phyloP scores from a whole-genome alignment of 1,284 basidiomycete species.

The Heterobasidion occidentale region DNA sequence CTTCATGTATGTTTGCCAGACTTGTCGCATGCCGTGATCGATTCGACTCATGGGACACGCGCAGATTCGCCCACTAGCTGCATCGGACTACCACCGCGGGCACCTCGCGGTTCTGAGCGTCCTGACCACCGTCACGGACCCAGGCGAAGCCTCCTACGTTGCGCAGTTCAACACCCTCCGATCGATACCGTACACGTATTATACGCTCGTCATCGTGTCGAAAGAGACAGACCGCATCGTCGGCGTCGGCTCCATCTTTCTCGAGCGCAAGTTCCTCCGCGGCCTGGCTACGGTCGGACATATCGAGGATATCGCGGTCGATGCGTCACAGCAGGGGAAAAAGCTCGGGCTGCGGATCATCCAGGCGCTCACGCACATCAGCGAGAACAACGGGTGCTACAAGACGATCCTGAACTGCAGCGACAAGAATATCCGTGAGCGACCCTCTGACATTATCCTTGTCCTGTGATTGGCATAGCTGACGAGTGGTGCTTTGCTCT shows the following conservation, averaged over 20 bases:
- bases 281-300: slow-evolving; percentile 81
- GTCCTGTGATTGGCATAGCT: slow-evolving; percentile 5
- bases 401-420: slow-evolving; percentile 98
- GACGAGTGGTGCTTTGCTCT: slow-evolving; percentile 1
- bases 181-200: slow-evolving; percentile 63
- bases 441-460: not conserved
- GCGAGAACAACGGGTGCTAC: slow-evolving; percentile 76
- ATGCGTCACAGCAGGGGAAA: slow-evolving; percentile 81
- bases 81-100: slow-evolving; percentile 77
- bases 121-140: slow-evolving; percentile 74
- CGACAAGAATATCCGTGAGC: slow-evolving; percentile 85
- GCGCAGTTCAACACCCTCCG: slow-evolving; percentile 61
- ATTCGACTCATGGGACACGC: not conserved
- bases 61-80: slow-evolving; percentile 85
- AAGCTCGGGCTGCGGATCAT: slow-evolving; percentile 87
- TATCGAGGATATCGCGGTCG: slow-evolving; percentile 96
- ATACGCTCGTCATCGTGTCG: slow-evolving; percentile 78
- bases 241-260: slow-evolving; percentile 77
- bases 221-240: slow-evolving; percentile 73
- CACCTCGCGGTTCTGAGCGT: slow-evolving; percentile 81
- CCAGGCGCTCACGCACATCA: slow-evolving; percentile 73
- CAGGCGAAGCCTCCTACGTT: slow-evolving; percentile 62
- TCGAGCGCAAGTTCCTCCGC: slow-evolving; percentile 92
- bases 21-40: not conserved
- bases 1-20: slow-evolving; percentile 38